A percentile compares a stretch with the other conserved stretches of the same genome.
Conservation (phyloP, 1,284 basidiomycete species). For the Sphagnurus paluster region DNA sequence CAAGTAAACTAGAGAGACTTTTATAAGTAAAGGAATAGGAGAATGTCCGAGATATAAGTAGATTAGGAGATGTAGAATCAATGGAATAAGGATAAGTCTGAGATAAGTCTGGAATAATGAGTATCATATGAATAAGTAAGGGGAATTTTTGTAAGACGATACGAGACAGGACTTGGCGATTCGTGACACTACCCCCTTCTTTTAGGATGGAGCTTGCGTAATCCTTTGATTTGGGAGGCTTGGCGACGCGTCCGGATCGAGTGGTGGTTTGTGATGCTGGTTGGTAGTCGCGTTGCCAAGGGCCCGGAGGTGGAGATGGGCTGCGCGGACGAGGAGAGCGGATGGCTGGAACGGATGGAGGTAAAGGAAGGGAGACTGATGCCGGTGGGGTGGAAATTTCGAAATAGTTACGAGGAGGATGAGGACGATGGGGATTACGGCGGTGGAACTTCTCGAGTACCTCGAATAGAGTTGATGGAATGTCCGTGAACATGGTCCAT, state of each 20-base stretch:
- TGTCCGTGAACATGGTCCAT: background rate
- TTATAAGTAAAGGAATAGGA: too few relatives aligned
- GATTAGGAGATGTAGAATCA: too few relatives aligned
- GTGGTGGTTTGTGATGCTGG: conserved; percentile 7
- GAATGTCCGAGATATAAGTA: too few relatives aligned
- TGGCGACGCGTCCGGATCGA: conserved; percentile 10
- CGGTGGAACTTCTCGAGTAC: conserved; percentile 1
- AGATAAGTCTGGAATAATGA: too few relatives aligned
- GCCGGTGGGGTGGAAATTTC: background rate
- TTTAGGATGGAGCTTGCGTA: conserved; percentile 10
- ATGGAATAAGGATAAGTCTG: too few relatives aligned
- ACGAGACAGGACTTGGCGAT: too few relatives aligned
- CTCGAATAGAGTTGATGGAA: background rate
- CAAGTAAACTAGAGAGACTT: too few relatives aligned
- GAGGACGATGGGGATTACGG: background rate
- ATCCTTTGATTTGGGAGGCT: conserved; percentile 10
- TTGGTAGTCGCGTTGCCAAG: conserved; percentile 8
- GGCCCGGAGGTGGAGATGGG: conserved; percentile 15
- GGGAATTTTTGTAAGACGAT: too few relatives aligned
- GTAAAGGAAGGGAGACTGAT: background rate
- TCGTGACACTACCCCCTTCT: too few relatives aligned
- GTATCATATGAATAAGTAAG: too few relatives aligned
- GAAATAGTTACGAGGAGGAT: conserved; percentile 1
- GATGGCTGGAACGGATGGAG: conserved; percentile 9
- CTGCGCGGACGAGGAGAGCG: conserved; percentile 14